phyloP scores from a whole-genome alignment of 208 protist genomes.

The Trypanosoma caninum region DNA sequence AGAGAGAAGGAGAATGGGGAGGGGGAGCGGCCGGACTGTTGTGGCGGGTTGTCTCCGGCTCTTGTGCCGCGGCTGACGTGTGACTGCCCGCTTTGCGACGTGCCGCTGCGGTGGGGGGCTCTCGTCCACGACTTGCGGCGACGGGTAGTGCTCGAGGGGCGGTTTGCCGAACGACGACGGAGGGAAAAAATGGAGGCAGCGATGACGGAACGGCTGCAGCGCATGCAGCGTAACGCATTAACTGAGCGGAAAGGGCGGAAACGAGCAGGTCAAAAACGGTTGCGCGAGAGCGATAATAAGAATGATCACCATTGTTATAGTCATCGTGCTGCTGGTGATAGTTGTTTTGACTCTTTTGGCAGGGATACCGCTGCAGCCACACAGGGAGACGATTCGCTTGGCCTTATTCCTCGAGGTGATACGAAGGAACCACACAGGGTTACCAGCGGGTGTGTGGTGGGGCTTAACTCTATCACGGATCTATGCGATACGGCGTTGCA shows the following conservation, averaged over 20 bases:
- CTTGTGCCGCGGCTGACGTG: slow-evolving; percentile 29
- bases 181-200: slow-evolving; percentile 38
- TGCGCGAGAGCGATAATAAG: not conserved
- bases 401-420: too few relatives aligned
- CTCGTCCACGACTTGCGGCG: slow-evolving; percentile 63
- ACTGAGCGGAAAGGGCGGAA: not conserved
- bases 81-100: slow-evolving; percentile 67
- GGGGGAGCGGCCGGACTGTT: too few relatives aligned
- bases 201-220: slow-evolving; percentile 33
- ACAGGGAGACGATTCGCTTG: too few relatives aligned
- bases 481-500: slow-evolving; percentile 19
- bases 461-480: not conserved
- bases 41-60: not conserved
- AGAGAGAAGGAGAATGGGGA: too few relatives aligned
- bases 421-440: not conserved
- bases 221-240: slow-evolving; percentile 7
- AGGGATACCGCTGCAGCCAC: not conserved
- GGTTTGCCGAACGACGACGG: slow-evolving; percentile 39
- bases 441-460: not conserved
- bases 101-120: slow-evolving; percentile 55
- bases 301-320: slow-evolving; percentile 15
- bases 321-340: not conserved
- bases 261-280: not conserved
- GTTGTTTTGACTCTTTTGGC: not conserved
- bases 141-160: slow-evolving; percentile 38